Evolutionary conservation across 2,329 filamentous ascomycete genomes (phyloP), one percentile per base, ranked within the genome.

Genomic region (Hypoxylon sp.): DNA sequence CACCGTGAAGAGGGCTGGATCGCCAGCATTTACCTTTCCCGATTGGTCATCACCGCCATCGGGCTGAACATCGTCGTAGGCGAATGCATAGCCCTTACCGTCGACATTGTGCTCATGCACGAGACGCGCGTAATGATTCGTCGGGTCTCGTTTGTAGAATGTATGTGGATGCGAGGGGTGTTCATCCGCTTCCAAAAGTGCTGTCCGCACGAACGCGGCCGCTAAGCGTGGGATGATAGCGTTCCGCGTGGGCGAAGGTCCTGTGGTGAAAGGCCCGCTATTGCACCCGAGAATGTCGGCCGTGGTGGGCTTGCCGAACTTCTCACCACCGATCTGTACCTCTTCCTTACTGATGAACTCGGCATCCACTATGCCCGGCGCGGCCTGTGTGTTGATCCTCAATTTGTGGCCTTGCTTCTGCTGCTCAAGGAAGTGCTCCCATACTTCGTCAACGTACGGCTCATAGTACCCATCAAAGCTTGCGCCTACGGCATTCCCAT

Each of bases 271-370:
- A 0, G 88, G 87, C 0, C 88, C 88, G 1, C 84, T 87, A 70
- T 85, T 88, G 78, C 89, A 91, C 34, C 84, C 85, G 73, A 92
- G 87, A 67, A 93, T 90, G 75, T 92, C 90, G 11, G 79, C 79
- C 1, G 86, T 86, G 1, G 79, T 83, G 0, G 90, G 90, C 62
- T 84, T 81, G 1, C 74, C 63, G 74, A 92, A 92, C 1, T 43
- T 32, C 69, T 82, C 80, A 8, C 69, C 68, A 34, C 74, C 79
- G 23, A 81, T 70, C 1, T 79, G 78, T 2, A 83, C 70, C 60
- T 75, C 75, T n/a, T 79, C 78, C 7, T 77, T 78, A 41, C 78
- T 69, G 68, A 78, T 73, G 29, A 89, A 82, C n/a, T 75, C 76
- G 21, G 86, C 88, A 0, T 75, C 72, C 1, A 90, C 77, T 5